These are phyloP conservation scores for Cercophora scortea DNA, from an alignment of 495 filamentous ascomycete genomes.

Conservation along the genomic window DNA sequence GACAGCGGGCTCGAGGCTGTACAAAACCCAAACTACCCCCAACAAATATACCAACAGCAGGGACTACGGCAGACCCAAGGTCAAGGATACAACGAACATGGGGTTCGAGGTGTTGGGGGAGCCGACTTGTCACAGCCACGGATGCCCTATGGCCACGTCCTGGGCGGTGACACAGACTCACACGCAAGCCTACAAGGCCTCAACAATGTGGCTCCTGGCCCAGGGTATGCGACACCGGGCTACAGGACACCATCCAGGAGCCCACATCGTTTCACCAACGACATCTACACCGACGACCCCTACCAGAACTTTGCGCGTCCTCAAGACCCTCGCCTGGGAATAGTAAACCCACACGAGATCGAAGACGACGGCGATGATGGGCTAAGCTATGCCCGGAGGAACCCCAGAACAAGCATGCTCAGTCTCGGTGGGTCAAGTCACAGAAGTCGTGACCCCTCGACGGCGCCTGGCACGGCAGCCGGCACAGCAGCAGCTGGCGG, in stretches of 20 bases:
- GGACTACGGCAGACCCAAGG: conserved; percentile 23
- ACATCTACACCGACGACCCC: conserved; percentile 30
- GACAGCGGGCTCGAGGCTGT: conserved; percentile 67
- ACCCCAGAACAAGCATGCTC: conserved; percentile 44
- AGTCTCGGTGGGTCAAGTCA: conserved; percentile 37
- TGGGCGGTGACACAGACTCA: conserved; percentile 3
- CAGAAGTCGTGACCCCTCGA: conserved; percentile 20
- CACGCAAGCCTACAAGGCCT: conserved; percentile 17
- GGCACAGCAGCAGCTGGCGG: conserved; percentile 40
- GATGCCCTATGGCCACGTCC: not conserved
- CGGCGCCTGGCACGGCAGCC: conserved; percentile 28
- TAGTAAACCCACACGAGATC: conserved; percentile 72
- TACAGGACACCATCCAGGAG: conserved; percentile 20
- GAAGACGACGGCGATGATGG: conserved; percentile 84
- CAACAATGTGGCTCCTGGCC: conserved; percentile 4
- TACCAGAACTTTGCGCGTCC: conserved; percentile 54
- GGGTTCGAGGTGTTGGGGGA: conserved; percentile 1
- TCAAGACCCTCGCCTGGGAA: conserved; percentile 43
- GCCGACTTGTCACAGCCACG: not conserved
- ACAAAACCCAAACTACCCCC: conserved; percentile 37
- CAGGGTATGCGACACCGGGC: conserved; percentile 16
- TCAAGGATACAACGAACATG: conserved; percentile 11
- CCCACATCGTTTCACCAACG: conserved; percentile 14
- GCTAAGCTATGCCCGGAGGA: conserved; percentile 40
- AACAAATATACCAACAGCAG: conserved; percentile 28